phyloP scores from a whole-genome alignment of 2,329 filamentous ascomycete genomes.

The Apiospora saccharicola region DNA sequence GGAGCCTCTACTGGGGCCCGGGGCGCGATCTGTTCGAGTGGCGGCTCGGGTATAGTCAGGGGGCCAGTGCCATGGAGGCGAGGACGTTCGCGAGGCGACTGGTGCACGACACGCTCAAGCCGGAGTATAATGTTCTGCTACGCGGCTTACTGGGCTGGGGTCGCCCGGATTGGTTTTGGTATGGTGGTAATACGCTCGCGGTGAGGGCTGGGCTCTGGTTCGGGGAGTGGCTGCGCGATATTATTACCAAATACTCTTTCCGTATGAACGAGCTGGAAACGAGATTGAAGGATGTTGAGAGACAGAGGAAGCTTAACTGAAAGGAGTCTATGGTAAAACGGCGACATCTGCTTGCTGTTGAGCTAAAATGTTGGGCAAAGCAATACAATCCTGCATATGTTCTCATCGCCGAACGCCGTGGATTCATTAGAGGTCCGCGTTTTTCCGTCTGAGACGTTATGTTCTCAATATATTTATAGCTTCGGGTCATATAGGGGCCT shows the following conservation, averaged over 20 bases:
- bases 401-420: too few species aligned
- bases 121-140: constrained; percentile 39
- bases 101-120: constrained; percentile 47
- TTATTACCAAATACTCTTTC: constrained; percentile 39
- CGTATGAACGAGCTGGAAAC: constrained; percentile 36
- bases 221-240: constrained; percentile 44
- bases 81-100: constrained; percentile 49
- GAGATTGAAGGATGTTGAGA: constrained; percentile 31
- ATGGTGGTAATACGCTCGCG: constrained; percentile 38
- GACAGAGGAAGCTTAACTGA: constrained; percentile 25
- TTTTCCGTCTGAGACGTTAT: too few species aligned
- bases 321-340: not conserved
- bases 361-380: too few species aligned
- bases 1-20: constrained; percentile 52
- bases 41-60: constrained; percentile 53
- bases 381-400: too few species aligned
- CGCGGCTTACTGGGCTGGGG: constrained; percentile 40
- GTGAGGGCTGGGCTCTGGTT: constrained; percentile 36
- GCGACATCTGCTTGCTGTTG: too few species aligned
- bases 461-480: too few species aligned
- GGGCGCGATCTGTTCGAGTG: constrained; percentile 51
- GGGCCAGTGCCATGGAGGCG: constrained; percentile 46
- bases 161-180: constrained; percentile 47
- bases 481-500: too few species aligned
- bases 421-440: too few species aligned